phyloP scores from a whole-genome alignment of 2,329 filamentous ascomycete species.

The Epichloe typhina region DNA sequence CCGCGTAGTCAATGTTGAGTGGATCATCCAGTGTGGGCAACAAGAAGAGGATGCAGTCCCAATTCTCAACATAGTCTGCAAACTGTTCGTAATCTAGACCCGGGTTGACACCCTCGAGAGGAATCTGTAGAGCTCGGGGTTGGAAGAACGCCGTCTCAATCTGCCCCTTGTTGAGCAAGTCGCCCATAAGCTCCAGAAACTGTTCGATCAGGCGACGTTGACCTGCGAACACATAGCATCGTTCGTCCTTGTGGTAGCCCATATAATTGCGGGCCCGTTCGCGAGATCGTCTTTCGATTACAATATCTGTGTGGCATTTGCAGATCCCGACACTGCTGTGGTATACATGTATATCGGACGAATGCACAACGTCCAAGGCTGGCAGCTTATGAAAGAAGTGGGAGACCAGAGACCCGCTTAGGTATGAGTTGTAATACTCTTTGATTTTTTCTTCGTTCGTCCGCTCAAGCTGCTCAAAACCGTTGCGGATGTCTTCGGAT shows the following conservation, averaged over 20 bases:
- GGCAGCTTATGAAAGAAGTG: background rate
- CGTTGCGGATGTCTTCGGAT: background rate
- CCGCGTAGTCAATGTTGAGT: background rate
- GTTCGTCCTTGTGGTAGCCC: conserved; percentile 1
- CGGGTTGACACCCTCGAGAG: background rate
- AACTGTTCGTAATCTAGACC: conserved; percentile 2
- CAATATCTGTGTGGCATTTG: background rate
- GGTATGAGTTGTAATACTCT: background rate
- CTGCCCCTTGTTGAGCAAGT: background rate
- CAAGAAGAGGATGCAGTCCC: conserved; percentile 1
- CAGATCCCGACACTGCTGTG: background rate
- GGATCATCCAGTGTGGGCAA: background rate
- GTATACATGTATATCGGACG: background rate
- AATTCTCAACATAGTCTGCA: background rate
- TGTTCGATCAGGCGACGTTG: conserved; percentile 4
- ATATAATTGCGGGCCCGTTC: conserved; percentile 2
- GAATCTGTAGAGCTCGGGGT: background rate
- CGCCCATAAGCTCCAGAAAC: conserved; percentile 1
- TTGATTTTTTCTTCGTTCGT: background rate
- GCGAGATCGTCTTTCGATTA: background rate
- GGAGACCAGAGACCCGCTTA: background rate
- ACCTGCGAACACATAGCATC: conserved; percentile 7
- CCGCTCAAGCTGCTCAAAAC: background rate
- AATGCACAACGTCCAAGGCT: background rate
- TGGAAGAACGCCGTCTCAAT: background rate